phyloP scores from a whole-genome alignment of 1,139 yeast genomes.

The Arxiozyma telluris region DNA sequence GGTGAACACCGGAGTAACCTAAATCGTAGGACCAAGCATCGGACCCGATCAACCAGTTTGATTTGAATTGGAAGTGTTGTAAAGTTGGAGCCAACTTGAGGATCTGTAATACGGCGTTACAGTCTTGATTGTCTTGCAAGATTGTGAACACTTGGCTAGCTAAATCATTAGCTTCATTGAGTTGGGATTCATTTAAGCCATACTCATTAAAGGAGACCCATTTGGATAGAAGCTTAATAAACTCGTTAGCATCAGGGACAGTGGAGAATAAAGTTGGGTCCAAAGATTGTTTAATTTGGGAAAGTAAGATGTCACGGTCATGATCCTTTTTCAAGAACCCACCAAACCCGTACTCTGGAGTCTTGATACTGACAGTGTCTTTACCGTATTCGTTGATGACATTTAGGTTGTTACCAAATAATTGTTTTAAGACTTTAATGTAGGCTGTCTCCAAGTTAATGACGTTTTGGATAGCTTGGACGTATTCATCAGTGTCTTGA shows the following conservation, averaged over 20 bases:
- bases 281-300: slow-evolving; percentile 42
- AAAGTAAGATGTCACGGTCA: slow-evolving; percentile 40
- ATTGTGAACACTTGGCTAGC: slow-evolving; percentile 34
- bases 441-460: slow-evolving; percentile 65
- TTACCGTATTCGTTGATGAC: slow-evolving; percentile 51
- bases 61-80: slow-evolving; percentile 40
- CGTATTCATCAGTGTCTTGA: slow-evolving; percentile 8
- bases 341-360: slow-evolving; percentile 88
- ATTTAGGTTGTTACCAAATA: slow-evolving; percentile 46
- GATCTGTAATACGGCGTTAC: slow-evolving; percentile 34
- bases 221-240: slow-evolving; percentile 53
- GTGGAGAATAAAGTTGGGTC: slow-evolving; percentile 43
- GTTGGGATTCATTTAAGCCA: slow-evolving; percentile 23
- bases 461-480: slow-evolving; percentile 35
- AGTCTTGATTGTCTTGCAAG: slow-evolving; percentile 31
- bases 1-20: slow-evolving; percentile 88
- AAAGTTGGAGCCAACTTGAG: slow-evolving; percentile 41
- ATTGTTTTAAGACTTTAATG: slow-evolving; percentile 62
- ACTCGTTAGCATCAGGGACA: slow-evolving; percentile 35
- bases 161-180: slow-evolving; percentile 28
- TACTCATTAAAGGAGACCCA: slow-evolving; percentile 50
- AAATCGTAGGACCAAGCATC: slow-evolving; percentile 94
- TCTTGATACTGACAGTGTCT: slow-evolving; percentile 37
- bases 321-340: slow-evolving; percentile 52
- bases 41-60: slow-evolving; percentile 85